phyloP scores from a whole-genome alignment of 176 grass and related monocot species.

The Metroxylon sagu region DNA sequence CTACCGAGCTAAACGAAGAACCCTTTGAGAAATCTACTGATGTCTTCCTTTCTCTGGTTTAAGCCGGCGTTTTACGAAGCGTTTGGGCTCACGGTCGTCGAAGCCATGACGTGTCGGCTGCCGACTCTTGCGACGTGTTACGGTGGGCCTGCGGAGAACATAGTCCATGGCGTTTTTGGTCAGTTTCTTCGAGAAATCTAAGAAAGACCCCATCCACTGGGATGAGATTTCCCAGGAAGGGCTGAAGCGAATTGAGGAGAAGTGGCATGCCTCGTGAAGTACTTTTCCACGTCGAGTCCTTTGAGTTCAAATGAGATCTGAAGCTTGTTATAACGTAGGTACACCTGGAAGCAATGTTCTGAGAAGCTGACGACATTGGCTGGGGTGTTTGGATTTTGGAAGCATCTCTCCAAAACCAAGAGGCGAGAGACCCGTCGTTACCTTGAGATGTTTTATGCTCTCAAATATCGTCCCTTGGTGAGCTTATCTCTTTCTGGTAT shows the following conservation, averaged over 20 bases:
- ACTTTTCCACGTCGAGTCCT: background rate
- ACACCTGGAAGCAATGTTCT: conserved; percentile 7
- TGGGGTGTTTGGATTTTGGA: conserved; percentile 11
- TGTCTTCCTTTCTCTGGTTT: background rate
- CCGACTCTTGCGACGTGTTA: background rate
- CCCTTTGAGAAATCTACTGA: background rate
- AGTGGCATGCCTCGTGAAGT: background rate
- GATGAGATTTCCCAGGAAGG: background rate
- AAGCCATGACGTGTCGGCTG: conserved; percentile 2
- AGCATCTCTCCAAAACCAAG: background rate
- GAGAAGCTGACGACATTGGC: conserved; percentile 6
- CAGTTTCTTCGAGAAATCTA: conserved; percentile 7
- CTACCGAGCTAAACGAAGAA: too few species aligned
- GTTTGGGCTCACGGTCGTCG: conserved; percentile 1
- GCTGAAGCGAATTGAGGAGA: conserved; percentile 1
- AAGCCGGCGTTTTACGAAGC: conserved; percentile 8
- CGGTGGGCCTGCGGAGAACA: conserved; percentile 1
- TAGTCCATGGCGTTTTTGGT: conserved; percentile 4
- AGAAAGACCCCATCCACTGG: conserved; percentile 5
- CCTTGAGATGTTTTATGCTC: conserved; percentile 9
- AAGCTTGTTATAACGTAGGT: background rate
- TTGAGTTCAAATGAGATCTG: background rate
- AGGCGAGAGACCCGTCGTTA: conserved; percentile 11
- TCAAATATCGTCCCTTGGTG: conserved; percentile 8
- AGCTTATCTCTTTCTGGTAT: background rate